phyloP scores from a whole-genome alignment of 176 grass and related monocot species.

The Dactylis glomerata region DNA sequence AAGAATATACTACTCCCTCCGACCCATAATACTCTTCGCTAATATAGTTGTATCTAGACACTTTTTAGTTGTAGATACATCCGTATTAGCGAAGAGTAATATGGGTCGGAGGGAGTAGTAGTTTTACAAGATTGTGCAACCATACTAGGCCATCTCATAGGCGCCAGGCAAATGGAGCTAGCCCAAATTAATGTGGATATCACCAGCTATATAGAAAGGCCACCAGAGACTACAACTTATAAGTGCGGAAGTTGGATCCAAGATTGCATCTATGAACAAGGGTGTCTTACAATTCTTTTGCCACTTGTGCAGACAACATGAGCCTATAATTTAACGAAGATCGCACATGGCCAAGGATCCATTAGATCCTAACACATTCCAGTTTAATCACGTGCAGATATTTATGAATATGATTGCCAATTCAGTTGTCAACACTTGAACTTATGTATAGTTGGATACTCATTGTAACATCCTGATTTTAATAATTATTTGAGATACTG shows the following conservation, averaged over 20 bases:
- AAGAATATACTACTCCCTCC: too few relatives aligned
- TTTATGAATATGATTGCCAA: neutral
- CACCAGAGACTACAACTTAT: neutral
- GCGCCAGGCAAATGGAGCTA: neutral
- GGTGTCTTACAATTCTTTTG: neutral
- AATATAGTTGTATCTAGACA: too few relatives aligned
- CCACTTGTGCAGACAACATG: neutral
- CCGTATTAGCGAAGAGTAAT: too few relatives aligned
- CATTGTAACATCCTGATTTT: neutral
- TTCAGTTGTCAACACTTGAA: neutral
- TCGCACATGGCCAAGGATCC: too few relatives aligned
- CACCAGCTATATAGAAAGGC: neutral
- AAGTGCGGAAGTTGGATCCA: neutral
- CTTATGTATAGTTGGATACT: neutral
- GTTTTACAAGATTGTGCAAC: neutral
- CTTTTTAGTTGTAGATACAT: too few relatives aligned
- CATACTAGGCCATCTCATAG: neutral
- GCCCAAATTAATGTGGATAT: neutral
- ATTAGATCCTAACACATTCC: neutral
- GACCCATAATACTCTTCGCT: too few relatives aligned
- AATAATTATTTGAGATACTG: neutral
- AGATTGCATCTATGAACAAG: neutral
- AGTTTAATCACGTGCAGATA: neutral
- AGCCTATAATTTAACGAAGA: neutral
- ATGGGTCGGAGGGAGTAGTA: too few relatives aligned